phyloP scores from a whole-genome alignment of 192 early-diverging fungal species.

The Dimargaris verticillata region DNA sequence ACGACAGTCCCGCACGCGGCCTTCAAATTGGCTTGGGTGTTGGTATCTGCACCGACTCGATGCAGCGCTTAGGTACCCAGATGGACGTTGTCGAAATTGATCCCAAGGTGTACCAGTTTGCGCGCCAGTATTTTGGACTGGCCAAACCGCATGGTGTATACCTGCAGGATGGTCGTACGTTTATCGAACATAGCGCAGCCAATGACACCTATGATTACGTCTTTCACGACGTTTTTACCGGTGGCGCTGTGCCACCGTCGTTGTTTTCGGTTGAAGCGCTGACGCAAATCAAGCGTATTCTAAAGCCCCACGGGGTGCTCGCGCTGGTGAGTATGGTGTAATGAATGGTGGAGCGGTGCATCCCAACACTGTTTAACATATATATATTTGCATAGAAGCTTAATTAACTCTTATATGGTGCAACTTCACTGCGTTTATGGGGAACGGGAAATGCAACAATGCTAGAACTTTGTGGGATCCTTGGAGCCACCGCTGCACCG shows the following conservation, averaged over 20 bases:
- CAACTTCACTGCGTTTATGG: too few species aligned
- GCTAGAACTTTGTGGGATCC: conserved; percentile 60
- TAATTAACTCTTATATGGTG: too few species aligned
- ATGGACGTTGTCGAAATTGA: conserved; percentile 82
- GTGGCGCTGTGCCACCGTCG: conserved; percentile 52
- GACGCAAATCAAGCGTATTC: conserved; percentile 37
- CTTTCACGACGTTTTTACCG: conserved; percentile 88
- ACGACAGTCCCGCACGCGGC: conserved; percentile 16
- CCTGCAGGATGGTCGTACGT: conserved; percentile 59
- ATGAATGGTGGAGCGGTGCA: neutral
- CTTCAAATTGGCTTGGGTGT: conserved; percentile 60
- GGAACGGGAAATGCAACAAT: too few species aligned
- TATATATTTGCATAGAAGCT: too few species aligned
- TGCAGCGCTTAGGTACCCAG: conserved; percentile 35
- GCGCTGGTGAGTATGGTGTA: conserved; percentile 36
- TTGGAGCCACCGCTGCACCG: conserved; percentile 27
- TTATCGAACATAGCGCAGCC: conserved; percentile 38
- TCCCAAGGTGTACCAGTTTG: conserved; percentile 49
- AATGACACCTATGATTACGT: conserved; percentile 57
- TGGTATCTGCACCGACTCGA: conserved; percentile 51
- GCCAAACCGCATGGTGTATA: conserved; percentile 32
- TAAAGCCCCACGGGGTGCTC: conserved; percentile 61
- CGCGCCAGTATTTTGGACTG: conserved; percentile 50
- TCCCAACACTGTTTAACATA: too few species aligned
- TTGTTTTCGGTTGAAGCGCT: conserved; percentile 65